These are phyloP conservation scores for Dactylellina drechsleri DNA, from an alignment of 2,329 filamentous ascomycete species.

Conservation along the genomic window DNA sequence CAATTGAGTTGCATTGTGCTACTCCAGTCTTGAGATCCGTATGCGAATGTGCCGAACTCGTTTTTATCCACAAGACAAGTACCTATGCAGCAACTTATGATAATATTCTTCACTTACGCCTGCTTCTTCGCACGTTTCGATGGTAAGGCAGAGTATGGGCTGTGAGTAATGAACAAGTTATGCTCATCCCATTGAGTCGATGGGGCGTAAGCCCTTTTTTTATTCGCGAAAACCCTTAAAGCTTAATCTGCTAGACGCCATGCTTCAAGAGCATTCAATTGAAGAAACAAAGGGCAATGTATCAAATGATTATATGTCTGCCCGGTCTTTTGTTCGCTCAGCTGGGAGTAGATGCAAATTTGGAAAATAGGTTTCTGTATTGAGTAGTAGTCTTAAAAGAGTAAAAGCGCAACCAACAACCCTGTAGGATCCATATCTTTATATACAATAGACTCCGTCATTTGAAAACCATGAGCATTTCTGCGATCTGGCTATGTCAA, in stretches of 20 bases:
- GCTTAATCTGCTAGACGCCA: not conserved
- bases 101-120: not conserved
- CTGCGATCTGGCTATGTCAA: too few species aligned
- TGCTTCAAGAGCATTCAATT: not conserved
- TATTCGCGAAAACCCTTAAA: not conserved
- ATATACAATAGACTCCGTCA: too few species aligned
- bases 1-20: not conserved
- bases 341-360: too few species aligned
- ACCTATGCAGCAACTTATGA: not conserved
- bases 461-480: too few species aligned
- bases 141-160: conserved; percentile 11
- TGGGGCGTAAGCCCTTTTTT: not conserved
- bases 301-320: too few species aligned
- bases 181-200: not conserved
- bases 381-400: too few species aligned
- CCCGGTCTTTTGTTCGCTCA: too few species aligned
- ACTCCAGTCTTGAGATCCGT: not conserved
- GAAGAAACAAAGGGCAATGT: too few species aligned
- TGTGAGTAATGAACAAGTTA: conserved; percentile 3
- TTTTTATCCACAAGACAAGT: not conserved
- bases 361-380: too few species aligned
- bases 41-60: not conserved
- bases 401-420: too few species aligned
- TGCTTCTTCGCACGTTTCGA: conserved; percentile 13
- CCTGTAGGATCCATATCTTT: too few species aligned